Base-by-base conservation (phyloP, 169 alveolate species). In the Plasmodium chabaudi region DNA sequence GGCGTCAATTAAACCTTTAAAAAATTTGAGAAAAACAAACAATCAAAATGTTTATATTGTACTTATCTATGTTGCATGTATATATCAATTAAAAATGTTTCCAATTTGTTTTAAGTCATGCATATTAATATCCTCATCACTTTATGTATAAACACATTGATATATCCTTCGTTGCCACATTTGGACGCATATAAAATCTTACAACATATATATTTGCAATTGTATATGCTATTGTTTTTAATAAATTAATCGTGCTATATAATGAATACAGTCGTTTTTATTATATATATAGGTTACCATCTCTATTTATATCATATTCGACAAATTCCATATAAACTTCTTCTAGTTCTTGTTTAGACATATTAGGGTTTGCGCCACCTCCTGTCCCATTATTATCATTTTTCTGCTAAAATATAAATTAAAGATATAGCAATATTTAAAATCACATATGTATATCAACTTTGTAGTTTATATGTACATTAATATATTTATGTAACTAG, bases 291-390 rank as follows among this genome's bases (percentile, higher is more conserved):
- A 63, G 46, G 75, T n/a, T 65, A 75, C 88, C 88, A 75, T 75
- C 88, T 63, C 56, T 75, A 56, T 75, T 75, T 65, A 75, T 60
- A 75, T 75, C 88, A 75, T 75, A 75, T 27, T 75, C 77, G 39
- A 25, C 88, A 75, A 75, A 75, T 56, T 75, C 88, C 12, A 9
- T 17, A 63, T 61, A 47, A 10, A 75, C 25, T 13, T 75, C 72
- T 46, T 75, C 88, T 42, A 61, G 61, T 56, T 75, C 88, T 17
- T 63, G 75, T 21, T 75, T 67, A 13, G 88, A 12, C 65, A 75
- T 63, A 12, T 63, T 57, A 63, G 17, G 1, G 21, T 56, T 46
- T 17, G 17, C 27, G 13, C 47, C 34, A 47, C 6, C 42, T 7
- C 7, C 7, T 3, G 42, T 34, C 13, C 19, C 10, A 5, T 25